A percentile compares a stretch with the other conserved stretches of the same genome.
Conservation (phyloP, 164 flowering plant genomes). For the Magnolia sinica region DNA sequence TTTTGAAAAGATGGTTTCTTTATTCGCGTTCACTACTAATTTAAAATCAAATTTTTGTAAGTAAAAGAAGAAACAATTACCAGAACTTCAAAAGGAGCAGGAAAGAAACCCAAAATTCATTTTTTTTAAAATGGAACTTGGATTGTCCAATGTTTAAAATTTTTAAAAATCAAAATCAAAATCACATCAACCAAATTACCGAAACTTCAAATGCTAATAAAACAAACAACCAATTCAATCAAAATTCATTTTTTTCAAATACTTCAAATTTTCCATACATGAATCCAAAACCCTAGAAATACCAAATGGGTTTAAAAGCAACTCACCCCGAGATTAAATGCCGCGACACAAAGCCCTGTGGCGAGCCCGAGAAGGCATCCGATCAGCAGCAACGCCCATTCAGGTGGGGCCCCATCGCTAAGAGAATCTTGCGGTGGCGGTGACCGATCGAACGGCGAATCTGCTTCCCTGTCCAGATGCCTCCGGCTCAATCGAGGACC, state of each 20-base stretch:
- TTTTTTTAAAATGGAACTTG: too few relatives aligned
- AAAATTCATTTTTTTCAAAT: neutral
- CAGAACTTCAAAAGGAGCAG: too few relatives aligned
- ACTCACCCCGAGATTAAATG: conserved; percentile 78
- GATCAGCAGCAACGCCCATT: conserved; percentile 89
- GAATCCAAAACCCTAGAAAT: neutral
- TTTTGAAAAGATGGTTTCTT: too few relatives aligned
- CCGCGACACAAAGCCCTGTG: conserved; percentile 88
- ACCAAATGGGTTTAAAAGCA: neutral
- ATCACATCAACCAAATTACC: neutral
- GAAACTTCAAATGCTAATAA: neutral
- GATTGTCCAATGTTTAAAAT: neutral
- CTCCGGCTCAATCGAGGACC: conserved; percentile 14
- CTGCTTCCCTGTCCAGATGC: neutral
- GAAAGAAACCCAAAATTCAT: too few relatives aligned
- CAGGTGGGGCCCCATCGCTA: conserved; percentile 84
- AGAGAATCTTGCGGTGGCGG: conserved; percentile 35
- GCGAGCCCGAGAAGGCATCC: conserved; percentile 98
- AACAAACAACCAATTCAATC: neutral
- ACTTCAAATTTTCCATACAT: neutral
- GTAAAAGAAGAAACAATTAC: too few relatives aligned
- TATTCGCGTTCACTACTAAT: too few relatives aligned
- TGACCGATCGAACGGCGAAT: conserved; percentile 4
- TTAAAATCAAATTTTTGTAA: too few relatives aligned
- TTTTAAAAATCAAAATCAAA: neutral